phyloP scores from a whole-genome alignment of 1,284 basidiomycete species.

The Cryptococcus floricola region DNA sequence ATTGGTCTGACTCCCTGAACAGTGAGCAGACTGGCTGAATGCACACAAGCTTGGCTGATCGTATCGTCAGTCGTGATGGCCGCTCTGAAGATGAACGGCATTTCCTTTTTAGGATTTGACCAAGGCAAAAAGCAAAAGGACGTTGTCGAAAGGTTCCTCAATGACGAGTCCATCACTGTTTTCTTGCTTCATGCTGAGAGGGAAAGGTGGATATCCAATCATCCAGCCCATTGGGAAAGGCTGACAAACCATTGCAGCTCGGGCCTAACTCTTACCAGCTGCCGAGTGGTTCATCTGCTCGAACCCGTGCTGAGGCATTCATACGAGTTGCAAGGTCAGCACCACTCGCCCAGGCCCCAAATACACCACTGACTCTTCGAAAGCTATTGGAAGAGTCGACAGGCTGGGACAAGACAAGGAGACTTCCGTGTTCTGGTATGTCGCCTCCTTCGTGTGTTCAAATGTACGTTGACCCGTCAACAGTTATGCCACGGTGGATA shows the following conservation, averaged over 20 bases:
- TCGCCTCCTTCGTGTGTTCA: neutral
- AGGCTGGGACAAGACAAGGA: constrained; percentile 40
- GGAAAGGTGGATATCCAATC: constrained; percentile 28
- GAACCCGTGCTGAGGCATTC: constrained; percentile 47
- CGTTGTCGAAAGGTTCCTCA: constrained; percentile 39
- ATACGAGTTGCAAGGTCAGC: constrained; percentile 48
- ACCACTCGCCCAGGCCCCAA: neutral
- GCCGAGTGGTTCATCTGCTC: constrained; percentile 47
- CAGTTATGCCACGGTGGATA: constrained; percentile 44
- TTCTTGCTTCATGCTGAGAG: constrained; percentile 48
- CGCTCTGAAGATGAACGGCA: constrained; percentile 36
- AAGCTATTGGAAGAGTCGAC: constrained; percentile 45
- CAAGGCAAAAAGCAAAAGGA: constrained; percentile 30
- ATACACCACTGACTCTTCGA: neutral
- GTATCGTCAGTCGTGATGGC: constrained; percentile 35
- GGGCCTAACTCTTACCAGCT: constrained; percentile 46
- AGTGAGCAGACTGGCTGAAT: constrained; percentile 23
- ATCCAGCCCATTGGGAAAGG: neutral
- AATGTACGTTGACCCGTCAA: neutral
- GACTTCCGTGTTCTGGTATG: constrained; percentile 46
- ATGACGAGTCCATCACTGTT: constrained; percentile 39
- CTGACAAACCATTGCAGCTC: constrained; percentile 19
- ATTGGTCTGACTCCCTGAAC: constrained; percentile 43
- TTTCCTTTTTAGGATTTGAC: constrained; percentile 39
- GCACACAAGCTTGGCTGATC: neutral